Evolutionary conservation across 257 asterid genomes (phyloP), one percentile per base, ranked within the genome.

Genomic region (Pogostemon cablin): DNA sequence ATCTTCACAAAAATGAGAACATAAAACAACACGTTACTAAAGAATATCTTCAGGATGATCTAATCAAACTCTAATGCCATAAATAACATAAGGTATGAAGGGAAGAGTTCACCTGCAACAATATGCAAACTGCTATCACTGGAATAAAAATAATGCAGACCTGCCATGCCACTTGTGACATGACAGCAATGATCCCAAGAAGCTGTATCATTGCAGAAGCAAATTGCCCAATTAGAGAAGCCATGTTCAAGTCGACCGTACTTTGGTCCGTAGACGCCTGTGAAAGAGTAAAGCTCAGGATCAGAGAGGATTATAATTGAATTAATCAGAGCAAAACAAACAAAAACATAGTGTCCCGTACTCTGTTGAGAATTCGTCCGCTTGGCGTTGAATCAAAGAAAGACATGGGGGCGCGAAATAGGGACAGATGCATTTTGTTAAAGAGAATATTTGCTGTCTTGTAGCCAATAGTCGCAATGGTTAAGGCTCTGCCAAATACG

Each of bases 331-430:
- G 47, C 49, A 7, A 25, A 42, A 37, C 25, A 9, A 55, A 57
- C 59, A 62, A 12, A 35, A 3, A 32, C 53, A 17, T n/a, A 60
- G 3, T 40, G 15, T 77, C 58, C 44, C 96, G 48, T 83, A 93
- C 98, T 40, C 97, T 84, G 68, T 81, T 90, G 50, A 93, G 90
- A 60, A 93, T 85, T 67, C 98, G 86, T 34, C 98, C 98, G 71
- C 96, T 88, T 10, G 98, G 98, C n/a, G 98, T 93, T 71, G 97
- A 81, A 76, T 93, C 98, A 25, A 93, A 93, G 85, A 90, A 93
- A 70, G 98, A 88, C 97, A 90, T 90, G 53, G 98, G 96, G 53
- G 98, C 96, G 56, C 96, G 93, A 62, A 93, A 90, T 59, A 93
- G 75, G 82, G 86, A 78, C 10, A 4, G 72, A 55, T 85, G 95